Conservation (phyloP, 805 yeast species). For the Metschnikowia arizonensis region DNA sequence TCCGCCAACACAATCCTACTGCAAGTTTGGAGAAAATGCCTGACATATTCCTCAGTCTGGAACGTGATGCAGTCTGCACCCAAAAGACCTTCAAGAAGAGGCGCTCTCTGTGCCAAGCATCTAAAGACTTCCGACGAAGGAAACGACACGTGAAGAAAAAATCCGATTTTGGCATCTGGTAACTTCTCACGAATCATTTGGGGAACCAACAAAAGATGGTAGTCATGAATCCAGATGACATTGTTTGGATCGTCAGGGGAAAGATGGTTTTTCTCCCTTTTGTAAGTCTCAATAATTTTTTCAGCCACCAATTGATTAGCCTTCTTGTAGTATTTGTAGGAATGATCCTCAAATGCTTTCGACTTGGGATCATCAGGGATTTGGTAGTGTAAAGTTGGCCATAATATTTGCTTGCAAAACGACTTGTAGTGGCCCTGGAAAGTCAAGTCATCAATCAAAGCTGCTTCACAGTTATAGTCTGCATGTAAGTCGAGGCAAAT, state of each 20-base stretch:
- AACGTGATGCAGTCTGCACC: conserved; percentile 87
- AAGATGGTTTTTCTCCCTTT: conserved; percentile 45
- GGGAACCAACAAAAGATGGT: conserved; percentile 85
- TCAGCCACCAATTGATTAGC: conserved; percentile 81
- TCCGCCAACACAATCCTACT: conserved; percentile 81
- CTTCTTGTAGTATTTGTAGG: conserved; percentile 79
- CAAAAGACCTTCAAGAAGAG: conserved; percentile 72
- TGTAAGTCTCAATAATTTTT: conserved; percentile 58
- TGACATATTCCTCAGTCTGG: conserved; percentile 89
- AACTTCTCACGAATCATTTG: conserved; percentile 69
- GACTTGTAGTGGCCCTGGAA: conserved; percentile 89
- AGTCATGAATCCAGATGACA: conserved; percentile 89
- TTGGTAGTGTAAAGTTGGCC: conserved; percentile 94
- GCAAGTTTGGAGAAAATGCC: conserved; percentile 90
- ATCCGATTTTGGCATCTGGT: conserved; percentile 85
- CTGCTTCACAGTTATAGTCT: conserved; percentile 58
- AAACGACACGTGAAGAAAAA: conserved; percentile 88
- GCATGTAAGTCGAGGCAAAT: conserved; percentile 47
- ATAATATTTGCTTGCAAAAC: conserved; percentile 88
- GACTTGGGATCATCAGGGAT: conserved; percentile 93
- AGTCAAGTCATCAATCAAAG: conserved; percentile 70
- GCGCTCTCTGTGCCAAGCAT: conserved; percentile 83
- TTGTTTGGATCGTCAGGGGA: conserved; percentile 49
- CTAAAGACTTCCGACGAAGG: conserved; percentile 95
- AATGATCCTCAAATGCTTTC: conserved; percentile 91